phyloP scores from a whole-genome alignment of 148 eudicot species.

The Limonium bicolor region DNA sequence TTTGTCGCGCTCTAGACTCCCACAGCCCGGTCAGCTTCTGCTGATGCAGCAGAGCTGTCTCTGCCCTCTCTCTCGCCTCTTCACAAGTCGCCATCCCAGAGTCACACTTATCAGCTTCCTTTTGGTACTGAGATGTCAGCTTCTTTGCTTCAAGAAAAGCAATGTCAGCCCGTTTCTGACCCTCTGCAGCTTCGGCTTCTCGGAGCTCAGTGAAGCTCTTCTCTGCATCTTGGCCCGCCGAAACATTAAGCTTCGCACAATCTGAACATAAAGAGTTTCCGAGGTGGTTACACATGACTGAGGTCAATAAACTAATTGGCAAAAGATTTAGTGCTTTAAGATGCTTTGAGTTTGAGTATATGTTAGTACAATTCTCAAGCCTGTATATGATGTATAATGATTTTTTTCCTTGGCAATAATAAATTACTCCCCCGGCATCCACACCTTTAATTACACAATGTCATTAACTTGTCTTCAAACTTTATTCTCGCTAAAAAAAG shows the following conservation, averaged over 20 bases:
- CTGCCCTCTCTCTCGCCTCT: conserved; percentile 22
- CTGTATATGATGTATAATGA: too few relatives aligned
- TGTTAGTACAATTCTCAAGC: too few relatives aligned
- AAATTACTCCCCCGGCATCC: too few relatives aligned
- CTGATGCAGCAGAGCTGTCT: conserved; percentile 13
- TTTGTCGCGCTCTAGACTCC: conserved; percentile 19
- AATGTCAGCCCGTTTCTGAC: conserved; percentile 17
- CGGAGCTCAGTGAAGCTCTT: conserved; percentile 17
- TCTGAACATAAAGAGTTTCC: too few relatives aligned
- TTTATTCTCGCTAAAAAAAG: too few relatives aligned
- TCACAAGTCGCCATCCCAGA: conserved; percentile 27
- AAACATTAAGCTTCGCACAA: conserved; percentile 20
- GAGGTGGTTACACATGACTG: too few relatives aligned
- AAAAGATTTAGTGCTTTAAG: too few relatives aligned
- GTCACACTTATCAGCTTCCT: conserved; percentile 28
- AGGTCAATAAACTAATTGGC: too few relatives aligned
- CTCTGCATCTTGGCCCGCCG: conserved; percentile 19
- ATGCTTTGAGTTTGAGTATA: too few relatives aligned
- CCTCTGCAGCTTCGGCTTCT: conserved; percentile 16
- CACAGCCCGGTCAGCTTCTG: conserved; percentile 15
- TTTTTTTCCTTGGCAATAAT: too few relatives aligned
- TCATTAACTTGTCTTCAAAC: too few relatives aligned
- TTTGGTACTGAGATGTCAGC: conserved; percentile 23
- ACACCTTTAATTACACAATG: too few relatives aligned
- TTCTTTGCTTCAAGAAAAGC: conserved; percentile 24